A percentile compares a stretch with the other conserved stretches of the same genome.
Evolutionary conservation across 140 eudicot genomes (phyloP).

Genomic region (Erigeron philadelphicus): DNA sequence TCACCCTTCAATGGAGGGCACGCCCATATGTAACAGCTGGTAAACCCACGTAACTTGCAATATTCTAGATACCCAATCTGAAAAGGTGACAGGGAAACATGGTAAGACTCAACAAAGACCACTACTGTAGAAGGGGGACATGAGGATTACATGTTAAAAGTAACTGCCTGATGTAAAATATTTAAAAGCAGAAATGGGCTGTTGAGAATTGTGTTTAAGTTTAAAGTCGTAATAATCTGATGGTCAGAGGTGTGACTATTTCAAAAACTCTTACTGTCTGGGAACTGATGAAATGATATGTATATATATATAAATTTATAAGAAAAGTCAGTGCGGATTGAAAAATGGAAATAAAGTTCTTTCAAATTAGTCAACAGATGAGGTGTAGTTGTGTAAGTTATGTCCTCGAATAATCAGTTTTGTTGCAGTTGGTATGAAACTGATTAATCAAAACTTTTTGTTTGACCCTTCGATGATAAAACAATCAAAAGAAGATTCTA

Average conservation of each 20-base stretch:
- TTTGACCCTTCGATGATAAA: not conserved
- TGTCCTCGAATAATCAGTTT: not conserved
- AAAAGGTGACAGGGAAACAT: constrained; percentile 14
- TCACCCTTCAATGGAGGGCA: constrained; percentile 98
- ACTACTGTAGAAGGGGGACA: too few relatives aligned
- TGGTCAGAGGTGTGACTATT: too few relatives aligned
- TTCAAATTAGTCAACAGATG: not conserved
- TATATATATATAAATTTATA: not conserved
- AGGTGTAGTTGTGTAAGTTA: not conserved
- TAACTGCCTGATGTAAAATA: too few relatives aligned
- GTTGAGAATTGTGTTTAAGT: too few relatives aligned
- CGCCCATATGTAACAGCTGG: constrained; percentile 98
- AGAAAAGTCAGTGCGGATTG: not conserved
- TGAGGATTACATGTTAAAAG: too few relatives aligned
- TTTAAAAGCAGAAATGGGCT: too few relatives aligned
- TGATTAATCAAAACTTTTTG: not conserved
- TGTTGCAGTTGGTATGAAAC: not conserved
- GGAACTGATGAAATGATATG: not conserved
- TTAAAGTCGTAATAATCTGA: too few relatives aligned
- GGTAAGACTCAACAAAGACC: not conserved
- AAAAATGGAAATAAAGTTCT: not conserved
- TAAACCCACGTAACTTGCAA: constrained; percentile 81
- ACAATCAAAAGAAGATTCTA: not conserved
- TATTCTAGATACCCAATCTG: constrained; percentile 94
- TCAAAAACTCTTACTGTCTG: not conserved